Base-by-base conservation (phyloP, 371 early-diverging fungal species). In the Mucor saturninus region DNA sequence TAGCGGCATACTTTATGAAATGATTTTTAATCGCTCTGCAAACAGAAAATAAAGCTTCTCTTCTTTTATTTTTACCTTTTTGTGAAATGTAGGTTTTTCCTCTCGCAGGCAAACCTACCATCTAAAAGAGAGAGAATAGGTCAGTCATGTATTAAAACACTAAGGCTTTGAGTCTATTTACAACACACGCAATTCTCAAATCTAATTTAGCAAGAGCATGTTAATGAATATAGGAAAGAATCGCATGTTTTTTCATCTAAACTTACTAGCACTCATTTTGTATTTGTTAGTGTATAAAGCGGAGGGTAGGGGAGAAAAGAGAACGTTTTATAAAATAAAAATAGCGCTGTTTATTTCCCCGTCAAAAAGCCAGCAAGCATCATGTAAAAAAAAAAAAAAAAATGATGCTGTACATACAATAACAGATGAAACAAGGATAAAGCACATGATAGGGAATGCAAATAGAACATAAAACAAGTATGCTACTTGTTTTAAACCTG, bases 71-170 rank as follows among this genome's bases (percentile, higher is more conserved):
- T 21, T 26, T 87, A 91, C 93, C 91, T 89, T 98, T 99, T 67
- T 96, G 91, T 11, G 95, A 89, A 56, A 95, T 93, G 72, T 91
- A 95, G 7, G 95, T 95, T 75, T 95, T 95, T 56, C 95, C 95
- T 54, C 94, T 81, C 10, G 95, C 95, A 43, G 95, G 95, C 53
- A 94, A 79, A 14, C 95, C 94, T 11, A 94, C 92, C 84, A 89
- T 89, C 93, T 88, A 76, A 5, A 54, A 30, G 6, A 6, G 46
- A 9, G 54, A 26, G 26, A 26, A 43, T 15, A 38, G 30, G 15
- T 37, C 35, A 43, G 39, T 5, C 21, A 5, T 48, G 6, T 48
- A 8, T 48, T 30, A 32, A 21, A 48, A 54, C 29, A 61, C 21
- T 11, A 32, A 30, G 26, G 2, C 21, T 5, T 7, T 7, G 32